Percentiles rank a stretch among this genome's conserved stretches.
phyloP scores from a whole-genome alignment of 345 rosid species.

The Eucalyptus tenuipes region DNA sequence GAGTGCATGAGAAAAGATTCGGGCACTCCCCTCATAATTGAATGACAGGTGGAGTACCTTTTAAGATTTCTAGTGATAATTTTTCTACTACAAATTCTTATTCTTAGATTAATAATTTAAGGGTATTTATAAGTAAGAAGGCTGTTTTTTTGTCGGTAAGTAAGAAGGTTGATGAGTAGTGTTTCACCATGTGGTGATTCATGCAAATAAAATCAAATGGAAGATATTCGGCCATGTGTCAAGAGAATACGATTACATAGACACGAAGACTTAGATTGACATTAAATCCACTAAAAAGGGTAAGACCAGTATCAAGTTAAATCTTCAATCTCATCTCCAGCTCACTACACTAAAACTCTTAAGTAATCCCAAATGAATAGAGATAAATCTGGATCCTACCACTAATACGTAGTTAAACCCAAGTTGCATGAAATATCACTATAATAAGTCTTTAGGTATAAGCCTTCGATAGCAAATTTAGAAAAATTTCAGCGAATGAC shows the following conservation, averaged over 20 bases:
- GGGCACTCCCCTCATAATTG: too few species aligned
- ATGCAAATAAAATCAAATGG: neutral
- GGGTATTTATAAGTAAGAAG: neutral
- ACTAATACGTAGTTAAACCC: neutral
- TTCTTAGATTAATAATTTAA: neutral
- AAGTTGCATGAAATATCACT: neutral
- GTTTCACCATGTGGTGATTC: neutral
- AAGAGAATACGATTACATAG: neutral
- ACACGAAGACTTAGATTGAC: neutral
- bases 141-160: neutral
- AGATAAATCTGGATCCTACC: neutral
- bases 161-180: fast-evolving
- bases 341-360: neutral
- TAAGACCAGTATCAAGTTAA: neutral
- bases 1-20: neutral
- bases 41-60: neutral
- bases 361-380: neutral
- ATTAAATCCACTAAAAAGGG: neutral
- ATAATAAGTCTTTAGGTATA: neutral
- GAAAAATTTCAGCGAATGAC: neutral
- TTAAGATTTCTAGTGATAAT: neutral
- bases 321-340: neutral
- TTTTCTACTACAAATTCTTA: neutral
- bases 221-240: neutral
- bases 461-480: neutral